Conservation (phyloP, 164 flowering plant genomes). For the Aristolochia contorta region DNA sequence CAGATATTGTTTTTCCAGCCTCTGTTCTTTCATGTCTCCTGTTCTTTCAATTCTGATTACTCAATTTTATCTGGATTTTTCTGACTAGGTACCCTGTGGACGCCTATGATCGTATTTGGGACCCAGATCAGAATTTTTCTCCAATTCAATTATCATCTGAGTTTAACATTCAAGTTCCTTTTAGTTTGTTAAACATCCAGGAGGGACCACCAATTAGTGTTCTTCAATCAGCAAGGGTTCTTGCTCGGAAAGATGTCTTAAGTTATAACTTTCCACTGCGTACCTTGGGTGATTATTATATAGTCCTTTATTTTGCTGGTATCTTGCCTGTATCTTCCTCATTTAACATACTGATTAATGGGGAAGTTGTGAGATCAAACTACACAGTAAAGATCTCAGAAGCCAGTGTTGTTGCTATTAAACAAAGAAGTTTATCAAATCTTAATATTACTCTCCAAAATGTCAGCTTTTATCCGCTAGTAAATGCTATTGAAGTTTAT, state of each 20-base stretch:
- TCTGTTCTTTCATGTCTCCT: not conserved
- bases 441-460: slow-evolving; percentile 52
- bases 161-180: slow-evolving; percentile 23
- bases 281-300: slow-evolving; percentile 44
- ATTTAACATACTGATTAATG: slow-evolving; percentile 54
- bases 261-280: slow-evolving; percentile 51
- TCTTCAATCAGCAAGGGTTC: slow-evolving; percentile 69
- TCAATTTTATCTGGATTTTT: not conserved
- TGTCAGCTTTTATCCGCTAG: slow-evolving; percentile 45
- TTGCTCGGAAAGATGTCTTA: slow-evolving; percentile 36
- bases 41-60: not conserved
- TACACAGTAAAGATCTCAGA: slow-evolving; percentile 36
- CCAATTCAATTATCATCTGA: slow-evolving; percentile 54
- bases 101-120: slow-evolving; percentile 82
- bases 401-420: slow-evolving; percentile 29
- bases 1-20: not conserved
- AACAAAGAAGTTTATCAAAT: slow-evolving; percentile 27
- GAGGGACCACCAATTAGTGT: slow-evolving; percentile 60
- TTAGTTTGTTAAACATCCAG: slow-evolving; percentile 23
- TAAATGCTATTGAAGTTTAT: slow-evolving; percentile 82
- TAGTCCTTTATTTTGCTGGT: slow-evolving; percentile 77
- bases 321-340: slow-evolving; percentile 56
- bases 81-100: slow-evolving; percentile 64
- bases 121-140: slow-evolving; percentile 42
- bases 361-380: slow-evolving; percentile 36